Percentiles rank a stretch among this genome's conserved stretches.
These are phyloP conservation scores for Fusarium falciforme DNA, from an alignment of 2,329 filamentous ascomycete species.

Conservation along the genomic window DNA sequence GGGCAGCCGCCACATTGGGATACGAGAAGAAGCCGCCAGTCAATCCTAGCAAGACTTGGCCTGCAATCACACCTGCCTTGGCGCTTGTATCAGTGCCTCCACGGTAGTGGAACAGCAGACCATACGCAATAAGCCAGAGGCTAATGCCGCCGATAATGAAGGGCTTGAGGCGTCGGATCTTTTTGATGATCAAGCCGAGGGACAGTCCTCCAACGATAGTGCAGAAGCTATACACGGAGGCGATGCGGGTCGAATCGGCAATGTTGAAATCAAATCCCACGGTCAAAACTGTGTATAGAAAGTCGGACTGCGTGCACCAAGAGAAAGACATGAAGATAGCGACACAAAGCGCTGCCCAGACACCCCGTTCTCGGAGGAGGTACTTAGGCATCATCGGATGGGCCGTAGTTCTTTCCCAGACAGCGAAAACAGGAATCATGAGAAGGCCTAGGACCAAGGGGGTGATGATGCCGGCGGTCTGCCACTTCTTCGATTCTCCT, in stretches of 20 bases:
- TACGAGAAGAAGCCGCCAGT: neutral
- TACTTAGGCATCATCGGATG: neutral
- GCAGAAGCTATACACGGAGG: neutral
- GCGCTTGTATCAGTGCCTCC: neutral
- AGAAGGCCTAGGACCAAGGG: neutral
- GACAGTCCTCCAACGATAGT: neutral
- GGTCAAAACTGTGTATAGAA: neutral
- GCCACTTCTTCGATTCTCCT: neutral
- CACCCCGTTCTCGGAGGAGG: neutral
- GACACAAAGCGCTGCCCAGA: neutral
- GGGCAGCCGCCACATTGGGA: neutral
- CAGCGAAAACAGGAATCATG: neutral
- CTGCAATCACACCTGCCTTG: neutral
- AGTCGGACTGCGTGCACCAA: neutral
- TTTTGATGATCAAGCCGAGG: neutral
- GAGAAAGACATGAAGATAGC: neutral
- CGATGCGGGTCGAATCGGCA: neutral
- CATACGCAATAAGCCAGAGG: neutral
- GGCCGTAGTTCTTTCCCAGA: neutral
- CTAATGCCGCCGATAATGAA: neutral
- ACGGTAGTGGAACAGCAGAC: neutral
- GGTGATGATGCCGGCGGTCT: neutral
- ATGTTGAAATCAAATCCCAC: neutral
- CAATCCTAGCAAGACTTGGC: neutral
- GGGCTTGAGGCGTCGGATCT: neutral